Evolutionary conservation across 1,139 yeast species (phyloP).

Genomic region (Yamadazyma siamensis): DNA sequence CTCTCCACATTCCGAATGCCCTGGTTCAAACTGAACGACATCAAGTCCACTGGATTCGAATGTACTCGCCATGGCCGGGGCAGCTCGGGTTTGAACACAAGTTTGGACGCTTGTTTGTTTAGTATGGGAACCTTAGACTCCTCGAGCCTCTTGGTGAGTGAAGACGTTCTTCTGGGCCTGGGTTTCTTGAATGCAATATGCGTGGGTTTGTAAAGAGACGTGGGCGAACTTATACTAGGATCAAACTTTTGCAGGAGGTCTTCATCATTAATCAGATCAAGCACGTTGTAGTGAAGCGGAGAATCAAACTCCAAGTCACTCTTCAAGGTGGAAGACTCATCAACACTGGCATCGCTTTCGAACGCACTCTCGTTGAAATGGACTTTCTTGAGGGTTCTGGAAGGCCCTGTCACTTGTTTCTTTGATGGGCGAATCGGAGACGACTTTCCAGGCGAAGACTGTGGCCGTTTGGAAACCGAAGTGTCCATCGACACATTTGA

Average conservation of each 20-base stretch:
- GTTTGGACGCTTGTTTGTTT: slow-evolving; percentile 29
- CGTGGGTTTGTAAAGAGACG: slow-evolving; percentile 12
- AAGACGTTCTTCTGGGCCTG: slow-evolving; percentile 10
- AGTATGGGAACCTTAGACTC: slow-evolving; percentile 25
- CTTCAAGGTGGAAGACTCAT: slow-evolving; percentile 14
- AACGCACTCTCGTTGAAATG: slow-evolving; percentile 18
- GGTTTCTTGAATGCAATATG: slow-evolving; percentile 3
- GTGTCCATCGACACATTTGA: no score
- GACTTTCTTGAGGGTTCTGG: slow-evolving; percentile 25
- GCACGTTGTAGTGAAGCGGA: slow-evolving; percentile 21
- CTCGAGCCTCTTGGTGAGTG: slow-evolving; percentile 17
- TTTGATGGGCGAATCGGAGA: slow-evolving; percentile 25
- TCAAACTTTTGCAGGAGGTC: slow-evolving; percentile 30
- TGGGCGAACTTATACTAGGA: slow-evolving; percentile 32
- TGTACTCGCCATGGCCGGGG: slow-evolving; percentile 4
- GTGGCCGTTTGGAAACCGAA: slow-evolving; percentile 19
- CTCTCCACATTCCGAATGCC: slow-evolving; percentile 22
- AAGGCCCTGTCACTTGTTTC: slow-evolving; percentile 13
- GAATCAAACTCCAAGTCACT: slow-evolving; percentile 28
- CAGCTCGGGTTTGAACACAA: slow-evolving; percentile 6
- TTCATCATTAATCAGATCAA: slow-evolving; percentile 17
- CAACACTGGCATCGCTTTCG: slow-evolving; percentile 29
- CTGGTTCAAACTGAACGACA: slow-evolving; percentile 13
- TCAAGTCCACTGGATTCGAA: slow-evolving; percentile 13
- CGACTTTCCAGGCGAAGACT: slow-evolving; percentile 27